Evolutionary conservation across 148 eudicot genomes (phyloP), one percentile per base, ranked within the genome.

Genomic region (Simmondsia chinensis): DNA sequence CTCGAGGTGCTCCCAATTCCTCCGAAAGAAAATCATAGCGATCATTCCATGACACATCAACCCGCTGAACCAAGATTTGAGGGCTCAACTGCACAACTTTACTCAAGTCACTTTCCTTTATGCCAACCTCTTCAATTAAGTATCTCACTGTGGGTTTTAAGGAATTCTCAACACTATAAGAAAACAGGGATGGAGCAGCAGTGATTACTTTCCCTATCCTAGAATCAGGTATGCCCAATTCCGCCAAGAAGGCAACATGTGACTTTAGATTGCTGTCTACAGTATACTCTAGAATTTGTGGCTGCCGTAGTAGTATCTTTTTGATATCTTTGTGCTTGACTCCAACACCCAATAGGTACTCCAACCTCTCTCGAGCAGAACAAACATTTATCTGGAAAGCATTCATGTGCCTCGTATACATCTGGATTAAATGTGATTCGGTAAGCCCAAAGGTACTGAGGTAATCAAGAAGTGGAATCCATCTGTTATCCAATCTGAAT

Each of bases 71-170:
- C 56, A 91, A 75, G 52, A 91, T 85, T 64, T 85, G 95, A 62
- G 97, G 95, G 52, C 97, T 91, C 61, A 91, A 39, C 73, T 83
- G 86, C 59, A 91, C 79, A 60, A 91, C 97, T 72, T 91, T 91
- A 35, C 71, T 68, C 52, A 91, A 53, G 28, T 91, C 94, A 59
- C 57, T 63, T 61, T 79, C 56, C 74, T 76, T 60, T 43, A 91
- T 76, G 25, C 95, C 97, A 39, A 91, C 87, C 69, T 85, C 95
- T 53, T 85, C 94, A 42, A 76, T 70, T 70, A 91, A 76, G 69
- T 85, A 91, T 45, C 79, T 79, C 21, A 72, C 83, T 7, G 87
- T 91, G 31, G 94, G 97, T 63, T 77, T 85, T 53, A 91, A 61
- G 44, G 95, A 91, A 57, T 85, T 79, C 39, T 91, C 81, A 20